These are phyloP conservation scores for Nemania sp. DNA, from an alignment of 2,329 filamentous ascomycete genomes.

Conservation along the genomic window DNA sequence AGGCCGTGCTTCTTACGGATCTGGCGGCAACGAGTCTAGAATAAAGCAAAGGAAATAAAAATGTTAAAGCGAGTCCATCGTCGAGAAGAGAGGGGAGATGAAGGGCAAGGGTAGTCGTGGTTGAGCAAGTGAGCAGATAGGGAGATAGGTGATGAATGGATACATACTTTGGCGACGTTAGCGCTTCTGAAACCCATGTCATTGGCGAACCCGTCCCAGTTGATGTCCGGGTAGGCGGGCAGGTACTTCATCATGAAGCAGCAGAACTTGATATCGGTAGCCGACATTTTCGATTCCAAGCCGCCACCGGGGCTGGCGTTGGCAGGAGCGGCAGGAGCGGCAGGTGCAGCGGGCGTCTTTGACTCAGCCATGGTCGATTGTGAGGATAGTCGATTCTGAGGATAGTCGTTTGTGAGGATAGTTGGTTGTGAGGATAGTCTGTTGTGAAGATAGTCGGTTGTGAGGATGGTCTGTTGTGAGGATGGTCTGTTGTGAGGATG, in stretches of 20 bases:
- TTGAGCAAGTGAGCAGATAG: background rate
- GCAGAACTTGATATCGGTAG: constrained; percentile 41
- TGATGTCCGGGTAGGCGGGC: constrained; percentile 32
- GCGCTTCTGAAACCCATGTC: constrained; percentile 40
- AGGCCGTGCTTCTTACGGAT: constrained; percentile 32
- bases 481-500: too few relatives aligned
- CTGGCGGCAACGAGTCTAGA: constrained; percentile 26
- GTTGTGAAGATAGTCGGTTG: background rate
- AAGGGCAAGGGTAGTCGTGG: background rate
- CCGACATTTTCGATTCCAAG: background rate
- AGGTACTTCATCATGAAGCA: constrained; percentile 40
- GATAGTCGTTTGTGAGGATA: too few relatives aligned
- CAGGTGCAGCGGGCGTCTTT: background rate
- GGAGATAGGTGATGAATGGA: too few relatives aligned
- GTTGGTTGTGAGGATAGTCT: too few relatives aligned
- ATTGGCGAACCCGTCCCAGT: constrained; percentile 40
- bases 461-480: too few relatives aligned
- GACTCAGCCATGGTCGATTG: constrained; percentile 29
- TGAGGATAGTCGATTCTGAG: background rate
- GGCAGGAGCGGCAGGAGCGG: background rate
- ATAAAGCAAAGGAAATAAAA: background rate
- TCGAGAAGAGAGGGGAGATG: background rate
- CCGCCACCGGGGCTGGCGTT: constrained; percentile 6
- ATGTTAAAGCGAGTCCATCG: background rate
- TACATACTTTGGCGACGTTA: constrained; percentile 41